Conservation (phyloP, 148 eudicot species). For the Fallopia convolvulus region DNA sequence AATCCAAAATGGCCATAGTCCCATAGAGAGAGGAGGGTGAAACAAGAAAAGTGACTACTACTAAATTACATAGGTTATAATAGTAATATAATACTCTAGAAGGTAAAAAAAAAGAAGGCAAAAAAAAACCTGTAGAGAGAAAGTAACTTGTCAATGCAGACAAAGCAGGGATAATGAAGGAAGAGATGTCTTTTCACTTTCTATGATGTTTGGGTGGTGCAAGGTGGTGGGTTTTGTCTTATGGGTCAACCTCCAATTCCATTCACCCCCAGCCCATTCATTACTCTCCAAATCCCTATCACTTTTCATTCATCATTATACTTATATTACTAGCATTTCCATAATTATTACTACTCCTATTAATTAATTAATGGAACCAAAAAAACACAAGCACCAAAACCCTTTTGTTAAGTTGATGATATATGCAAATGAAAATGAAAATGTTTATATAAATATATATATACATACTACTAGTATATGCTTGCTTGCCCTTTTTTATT, state of each 20-base stretch:
- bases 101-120: neutral
- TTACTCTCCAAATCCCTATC: conserved; percentile 56
- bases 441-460: too few relatives aligned
- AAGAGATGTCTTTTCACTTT: conserved; percentile 18
- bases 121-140: neutral
- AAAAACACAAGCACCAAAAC: neutral
- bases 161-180: neutral
- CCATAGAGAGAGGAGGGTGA: neutral
- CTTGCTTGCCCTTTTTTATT: neutral
- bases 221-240: conserved; percentile 9
- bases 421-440: neutral
- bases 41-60: neutral
- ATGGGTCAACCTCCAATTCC: conserved; percentile 47
- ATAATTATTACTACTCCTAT: too few relatives aligned
- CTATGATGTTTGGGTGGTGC: conserved; percentile 9
- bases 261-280: conserved; percentile 81
- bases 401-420: too few relatives aligned
- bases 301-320: neutral
- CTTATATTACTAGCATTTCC: too few relatives aligned
- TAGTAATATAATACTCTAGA: too few relatives aligned
- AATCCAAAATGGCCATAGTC: conserved; percentile 8
- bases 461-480: neutral
- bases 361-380: too few relatives aligned
- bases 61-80: too few relatives aligned
- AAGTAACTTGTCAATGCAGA: conserved; percentile 6